Evolutionary conservation across 352 stramenopile genomes (phyloP).

Genomic region (Pythium aristosporum): DNA sequence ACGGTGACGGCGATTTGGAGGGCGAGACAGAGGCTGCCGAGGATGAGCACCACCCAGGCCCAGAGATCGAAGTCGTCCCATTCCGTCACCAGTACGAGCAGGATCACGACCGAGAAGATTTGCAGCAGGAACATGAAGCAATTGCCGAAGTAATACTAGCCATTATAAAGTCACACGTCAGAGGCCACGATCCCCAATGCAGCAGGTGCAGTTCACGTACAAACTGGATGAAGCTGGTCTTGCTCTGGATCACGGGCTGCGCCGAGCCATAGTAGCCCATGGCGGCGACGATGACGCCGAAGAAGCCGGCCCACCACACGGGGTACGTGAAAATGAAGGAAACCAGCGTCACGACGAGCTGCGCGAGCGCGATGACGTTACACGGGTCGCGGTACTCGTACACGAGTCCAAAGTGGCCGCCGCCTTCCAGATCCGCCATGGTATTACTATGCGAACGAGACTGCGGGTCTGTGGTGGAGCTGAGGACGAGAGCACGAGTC

Average conservation of each 20-base stretch:
- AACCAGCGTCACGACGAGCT: conserved; percentile 60
- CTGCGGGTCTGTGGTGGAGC: not conserved
- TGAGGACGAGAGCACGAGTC: conserved; percentile 10
- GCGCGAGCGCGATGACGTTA: conserved; percentile 78
- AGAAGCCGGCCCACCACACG: conserved; percentile 78
- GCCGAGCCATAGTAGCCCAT: conserved; percentile 85
- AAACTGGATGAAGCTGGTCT: conserved; percentile 88
- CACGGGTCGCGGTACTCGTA: conserved; percentile 85
- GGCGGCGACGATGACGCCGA: conserved; percentile 70
- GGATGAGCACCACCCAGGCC: conserved; percentile 68
- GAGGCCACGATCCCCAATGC: not conserved
- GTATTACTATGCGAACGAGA: not conserved
- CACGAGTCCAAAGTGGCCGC: conserved; percentile 69
- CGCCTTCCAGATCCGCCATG: conserved; percentile 75
- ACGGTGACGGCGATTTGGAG: conserved; percentile 75
- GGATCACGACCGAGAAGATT: conserved; percentile 63
- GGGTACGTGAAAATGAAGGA: conserved; percentile 84
- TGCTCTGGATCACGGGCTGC: conserved; percentile 83
- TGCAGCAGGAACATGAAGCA: conserved; percentile 85
- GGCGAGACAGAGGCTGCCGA: conserved; percentile 65
- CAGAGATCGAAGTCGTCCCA: conserved; percentile 77
- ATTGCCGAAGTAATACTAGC: conserved; percentile 85
- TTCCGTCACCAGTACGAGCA: conserved; percentile 74
- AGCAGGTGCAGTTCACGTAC: conserved; percentile 35
- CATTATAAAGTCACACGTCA: not conserved